phyloP scores from a whole-genome alignment of 192 early-diverging fungal species.

The Entomortierella chlamydospora region DNA sequence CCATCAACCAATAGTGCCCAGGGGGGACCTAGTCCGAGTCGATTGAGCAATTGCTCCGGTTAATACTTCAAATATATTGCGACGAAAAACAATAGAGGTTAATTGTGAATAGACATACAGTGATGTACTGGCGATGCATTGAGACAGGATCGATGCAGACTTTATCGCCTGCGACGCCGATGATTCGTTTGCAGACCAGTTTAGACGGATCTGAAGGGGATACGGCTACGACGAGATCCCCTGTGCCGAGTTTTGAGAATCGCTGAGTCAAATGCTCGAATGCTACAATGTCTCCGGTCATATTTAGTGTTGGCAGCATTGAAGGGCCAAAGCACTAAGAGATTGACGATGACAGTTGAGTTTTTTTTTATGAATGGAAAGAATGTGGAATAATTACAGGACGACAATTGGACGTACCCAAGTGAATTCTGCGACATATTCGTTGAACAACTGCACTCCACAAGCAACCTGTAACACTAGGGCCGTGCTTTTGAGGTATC shows the following conservation, averaged over 20 bases:
- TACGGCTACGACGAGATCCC: constrained; percentile 83
- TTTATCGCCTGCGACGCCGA: constrained; percentile 86
- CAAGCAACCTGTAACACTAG: constrained; percentile 72
- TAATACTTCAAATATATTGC: too few species aligned
- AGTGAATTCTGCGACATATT: constrained; percentile 81
- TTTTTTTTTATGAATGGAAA: background rate
- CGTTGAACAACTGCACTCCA: constrained; percentile 74
- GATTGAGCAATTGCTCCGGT: background rate
- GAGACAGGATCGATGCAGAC: constrained; percentile 83
- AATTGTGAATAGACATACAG: constrained; percentile 52
- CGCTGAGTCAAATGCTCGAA: constrained; percentile 74
- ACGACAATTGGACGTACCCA: constrained; percentile 64
- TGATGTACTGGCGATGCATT: constrained; percentile 66
- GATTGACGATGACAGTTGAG: background rate
- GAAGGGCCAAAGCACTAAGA: constrained; percentile 83
- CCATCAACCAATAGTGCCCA: constrained; percentile 92
- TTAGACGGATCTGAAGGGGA: constrained; percentile 78
- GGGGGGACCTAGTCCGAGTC: constrained; percentile 70
- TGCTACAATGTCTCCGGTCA: constrained; percentile 81
- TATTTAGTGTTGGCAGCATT: constrained; percentile 92
- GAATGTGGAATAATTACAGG: too few species aligned
- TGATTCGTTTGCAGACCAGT: constrained; percentile 82
- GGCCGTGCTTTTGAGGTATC: constrained; percentile 35
- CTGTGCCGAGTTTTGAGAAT: constrained; percentile 67
- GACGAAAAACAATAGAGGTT: too few species aligned